Percentiles rank a stretch among this genome's conserved stretches.
Evolutionary conservation across 768 basidiomycete species (phyloP).

Genomic region (Termitomyces sp.): DNA sequence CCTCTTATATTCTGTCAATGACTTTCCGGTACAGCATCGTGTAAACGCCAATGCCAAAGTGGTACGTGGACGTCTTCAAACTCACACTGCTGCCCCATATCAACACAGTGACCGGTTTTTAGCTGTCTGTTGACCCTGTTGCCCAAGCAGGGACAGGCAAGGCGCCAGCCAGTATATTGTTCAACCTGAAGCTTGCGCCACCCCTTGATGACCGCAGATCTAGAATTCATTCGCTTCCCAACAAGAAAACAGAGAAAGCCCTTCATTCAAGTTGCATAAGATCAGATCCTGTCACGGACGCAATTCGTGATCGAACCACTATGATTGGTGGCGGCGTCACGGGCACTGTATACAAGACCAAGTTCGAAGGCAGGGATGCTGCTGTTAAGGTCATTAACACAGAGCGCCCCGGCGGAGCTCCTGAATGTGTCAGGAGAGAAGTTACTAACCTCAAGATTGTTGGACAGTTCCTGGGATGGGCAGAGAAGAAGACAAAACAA

Average conservation of each 20-base stretch:
- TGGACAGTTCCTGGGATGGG: neutral
- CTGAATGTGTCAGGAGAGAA: neutral
- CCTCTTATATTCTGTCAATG: neutral
- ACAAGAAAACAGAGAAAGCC: neutral
- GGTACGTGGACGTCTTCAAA: neutral
- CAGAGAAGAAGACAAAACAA: constrained; percentile 1
- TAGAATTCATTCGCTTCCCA: neutral
- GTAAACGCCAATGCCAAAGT: neutral
- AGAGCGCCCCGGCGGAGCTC: neutral
- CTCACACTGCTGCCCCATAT: neutral
- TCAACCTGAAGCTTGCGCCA: neutral
- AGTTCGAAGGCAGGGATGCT: neutral
- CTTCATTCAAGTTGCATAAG: neutral
- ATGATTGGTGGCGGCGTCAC: neutral
- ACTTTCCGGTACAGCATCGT: neutral
- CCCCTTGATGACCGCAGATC: neutral
- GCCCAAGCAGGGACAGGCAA: neutral
- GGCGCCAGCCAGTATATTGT: neutral
- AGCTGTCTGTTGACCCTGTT: neutral
- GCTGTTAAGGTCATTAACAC: constrained; percentile 1
- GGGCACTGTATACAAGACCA: neutral
- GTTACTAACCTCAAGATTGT: neutral
- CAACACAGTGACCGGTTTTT: neutral
- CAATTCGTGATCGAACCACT: neutral
- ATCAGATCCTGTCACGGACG: neutral